These are phyloP conservation scores for Flaveria trinervia DNA, from an alignment of 129 eudicot species.

Conservation along the genomic window DNA sequence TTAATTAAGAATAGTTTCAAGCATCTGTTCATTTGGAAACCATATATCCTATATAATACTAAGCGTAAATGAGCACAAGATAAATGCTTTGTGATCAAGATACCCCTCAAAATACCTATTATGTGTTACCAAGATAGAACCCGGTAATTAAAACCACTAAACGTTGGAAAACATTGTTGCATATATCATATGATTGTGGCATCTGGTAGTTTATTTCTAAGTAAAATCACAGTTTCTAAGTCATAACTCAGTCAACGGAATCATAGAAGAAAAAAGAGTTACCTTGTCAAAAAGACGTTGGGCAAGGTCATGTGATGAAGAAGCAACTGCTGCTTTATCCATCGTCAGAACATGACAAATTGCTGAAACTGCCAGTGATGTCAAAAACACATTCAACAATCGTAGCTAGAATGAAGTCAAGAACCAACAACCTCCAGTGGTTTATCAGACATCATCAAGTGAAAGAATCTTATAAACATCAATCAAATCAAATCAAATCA, in stretches of 20 bases:
- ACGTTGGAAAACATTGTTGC: neutral
- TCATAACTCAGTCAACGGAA: neutral
- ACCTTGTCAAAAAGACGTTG: constrained; percentile 66
- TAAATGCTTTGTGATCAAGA: neutral
- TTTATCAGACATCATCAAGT: too few species aligned
- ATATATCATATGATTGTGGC: neutral
- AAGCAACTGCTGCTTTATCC: constrained; percentile 49
- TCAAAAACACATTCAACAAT: too few species aligned
- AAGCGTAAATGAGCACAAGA: neutral
- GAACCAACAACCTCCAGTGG: too few species aligned
- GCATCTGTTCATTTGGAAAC: neutral
- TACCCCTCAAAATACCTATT: neutral
- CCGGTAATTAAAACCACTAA: neutral
- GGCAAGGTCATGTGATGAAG: constrained; percentile 54
- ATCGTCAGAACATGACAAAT: constrained; percentile 42
- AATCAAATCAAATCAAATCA: too few species aligned
- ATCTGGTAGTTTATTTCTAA: neutral
- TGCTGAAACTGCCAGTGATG: constrained; percentile 21
- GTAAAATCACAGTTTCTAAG: neutral
- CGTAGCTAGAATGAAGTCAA: too few species aligned
- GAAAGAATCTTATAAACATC: too few species aligned
- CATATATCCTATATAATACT: neutral
- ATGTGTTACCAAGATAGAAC: neutral
- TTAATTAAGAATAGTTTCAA: neutral
- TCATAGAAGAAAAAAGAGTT: neutral